Evolutionary conservation across 1,284 basidiomycete genomes (phyloP), one percentile per base, ranked within the genome.

Genomic region (Exobasidium rhododendri): DNA sequence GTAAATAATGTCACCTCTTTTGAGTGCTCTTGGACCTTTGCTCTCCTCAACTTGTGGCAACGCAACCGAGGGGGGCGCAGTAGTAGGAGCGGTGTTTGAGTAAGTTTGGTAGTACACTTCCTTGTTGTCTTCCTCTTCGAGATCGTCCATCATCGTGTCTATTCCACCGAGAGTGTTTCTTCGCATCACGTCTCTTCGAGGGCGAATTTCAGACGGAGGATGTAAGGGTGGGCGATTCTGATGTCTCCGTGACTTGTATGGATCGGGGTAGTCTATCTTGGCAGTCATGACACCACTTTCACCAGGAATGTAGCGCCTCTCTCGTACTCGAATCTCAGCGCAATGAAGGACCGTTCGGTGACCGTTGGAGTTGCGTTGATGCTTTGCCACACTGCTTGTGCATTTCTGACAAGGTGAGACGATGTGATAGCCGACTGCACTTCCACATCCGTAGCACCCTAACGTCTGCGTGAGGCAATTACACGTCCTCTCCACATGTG

Each of bases 271-370:
- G 28, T 24, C 3, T 31, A n/a, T 20, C 24, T 26, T 28, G 35
- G 35, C 61, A 10, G 67, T 63, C 13, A 66, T 55, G 28, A 91
- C 86, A 29, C 89, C 89, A 3, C 85, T 85, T 77, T 92, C 90
- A 61, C 85, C 84, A 28, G 82, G 82, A 58, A 89, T 82, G 73
- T 90, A 89, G 66, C 85, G 83, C 32, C 91, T 85, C 76, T 90
- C 88, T 31, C 84, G 84, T 10, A 86, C 85, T n/a, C 79, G 70
- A 56, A 92, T 87, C 80, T 90, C 89, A 70, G 82, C 85, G 56
- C 89, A 88, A 81, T 92, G 90, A 79, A 92, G 91, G 30, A 93
- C 90, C 74, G 90, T 92, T 26, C 90, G 87, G 77, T 93, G 90
- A 4, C 90, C 89, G 78, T 92, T 92, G 3, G 81, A 81, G 47